phyloP scores from a whole-genome alignment of 2,329 filamentous ascomycete genomes.

The Helicocarpus griseus region DNA sequence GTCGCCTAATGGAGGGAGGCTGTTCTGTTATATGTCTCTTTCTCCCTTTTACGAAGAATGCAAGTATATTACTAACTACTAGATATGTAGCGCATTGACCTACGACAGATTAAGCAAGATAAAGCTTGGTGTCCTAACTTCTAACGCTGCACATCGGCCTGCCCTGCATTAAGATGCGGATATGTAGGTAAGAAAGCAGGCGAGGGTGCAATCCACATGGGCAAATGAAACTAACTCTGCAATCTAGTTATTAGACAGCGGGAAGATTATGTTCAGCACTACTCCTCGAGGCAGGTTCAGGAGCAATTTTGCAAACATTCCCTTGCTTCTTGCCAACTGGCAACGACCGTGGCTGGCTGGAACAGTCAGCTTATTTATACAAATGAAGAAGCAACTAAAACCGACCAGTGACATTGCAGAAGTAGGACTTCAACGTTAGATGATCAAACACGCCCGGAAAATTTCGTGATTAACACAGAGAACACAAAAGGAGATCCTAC shows the following conservation, averaged over 20 bases:
- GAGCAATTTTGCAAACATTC: too few species aligned
- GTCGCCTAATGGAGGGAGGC: too few species aligned
- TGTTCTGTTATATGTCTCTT: too few species aligned
- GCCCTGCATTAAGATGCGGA: not conserved
- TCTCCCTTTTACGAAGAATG: too few species aligned
- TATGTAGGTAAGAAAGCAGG: conserved; percentile 1
- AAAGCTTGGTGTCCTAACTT: not conserved
- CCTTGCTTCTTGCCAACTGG: not conserved
- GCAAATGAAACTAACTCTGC: not conserved
- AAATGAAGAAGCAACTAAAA: not conserved
- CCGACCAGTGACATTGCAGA: not conserved
- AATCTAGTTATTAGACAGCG: too few species aligned
- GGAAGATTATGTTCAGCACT: too few species aligned
- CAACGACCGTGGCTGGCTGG: not conserved
- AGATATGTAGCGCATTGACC: too few species aligned
- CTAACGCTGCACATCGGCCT: not conserved
- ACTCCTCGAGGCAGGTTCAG: too few species aligned
- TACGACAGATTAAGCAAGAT: too few species aligned
- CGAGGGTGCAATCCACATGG: not conserved
- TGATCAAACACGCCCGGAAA: not conserved
- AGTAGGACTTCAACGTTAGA: not conserved
- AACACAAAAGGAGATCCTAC: too few species aligned
- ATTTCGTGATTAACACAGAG: not conserved
- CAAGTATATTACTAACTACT: too few species aligned
- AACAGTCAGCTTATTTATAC: not conserved